phyloP scores from a whole-genome alignment of 331 rosid species.

The Stylosanthes scabra region DNA sequence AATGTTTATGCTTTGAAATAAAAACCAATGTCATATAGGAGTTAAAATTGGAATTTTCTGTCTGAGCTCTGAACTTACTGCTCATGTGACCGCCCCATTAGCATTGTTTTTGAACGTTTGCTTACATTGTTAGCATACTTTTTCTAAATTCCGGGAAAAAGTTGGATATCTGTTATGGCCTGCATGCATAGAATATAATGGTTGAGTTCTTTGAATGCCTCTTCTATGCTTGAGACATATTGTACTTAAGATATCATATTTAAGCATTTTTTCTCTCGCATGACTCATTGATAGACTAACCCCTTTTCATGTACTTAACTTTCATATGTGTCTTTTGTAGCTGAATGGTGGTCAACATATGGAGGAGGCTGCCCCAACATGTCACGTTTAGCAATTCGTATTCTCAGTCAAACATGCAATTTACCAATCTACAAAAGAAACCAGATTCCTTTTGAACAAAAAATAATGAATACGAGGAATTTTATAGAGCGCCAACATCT shows the following conservation, averaged over 20 bases:
- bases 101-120: constrained; percentile 2
- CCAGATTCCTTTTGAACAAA: constrained; percentile 61
- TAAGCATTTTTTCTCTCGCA: constrained; percentile 18
- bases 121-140: not conserved
- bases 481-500: constrained; percentile 80
- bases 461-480: constrained; percentile 64
- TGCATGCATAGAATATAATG: constrained; percentile 4
- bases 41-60: constrained; percentile 23
- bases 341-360: constrained; percentile 97
- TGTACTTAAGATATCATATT: constrained; percentile 20
- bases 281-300: constrained; percentile 19
- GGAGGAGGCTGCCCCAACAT: constrained; percentile 92
- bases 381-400: constrained; percentile 77
- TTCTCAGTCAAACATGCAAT: constrained; percentile 91
- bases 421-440: constrained; percentile 55
- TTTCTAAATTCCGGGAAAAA: constrained; percentile 9
- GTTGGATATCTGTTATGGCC: constrained; percentile 11
- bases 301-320: constrained; percentile 7
- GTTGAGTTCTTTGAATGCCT: constrained; percentile 21
- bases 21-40: constrained; percentile 4
- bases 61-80: constrained; percentile 11
- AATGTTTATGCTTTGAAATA: constrained; percentile 33
- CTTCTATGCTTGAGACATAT: constrained; percentile 25
- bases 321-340: constrained; percentile 49
- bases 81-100: constrained; percentile 10